Evolutionary conservation across 768 basidiomycete species (phyloP), one percentile per base, ranked within the genome.

Genomic region (Tricholoma bakamatsutake): DNA sequence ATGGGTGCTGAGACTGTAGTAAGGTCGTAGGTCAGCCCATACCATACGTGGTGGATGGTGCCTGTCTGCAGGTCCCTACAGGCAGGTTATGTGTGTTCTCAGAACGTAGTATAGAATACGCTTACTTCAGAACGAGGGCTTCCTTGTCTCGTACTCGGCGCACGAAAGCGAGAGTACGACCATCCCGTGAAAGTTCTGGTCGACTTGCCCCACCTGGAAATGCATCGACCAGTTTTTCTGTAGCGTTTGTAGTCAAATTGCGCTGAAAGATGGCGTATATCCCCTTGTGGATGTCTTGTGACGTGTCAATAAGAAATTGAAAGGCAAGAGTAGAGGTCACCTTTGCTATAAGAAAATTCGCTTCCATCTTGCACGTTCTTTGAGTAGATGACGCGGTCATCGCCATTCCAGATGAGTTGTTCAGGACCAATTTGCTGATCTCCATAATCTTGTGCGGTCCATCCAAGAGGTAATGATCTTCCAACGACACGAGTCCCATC

Each of bases 361-460:
- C 71, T 76, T 7, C 66, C 63, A 61, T 89, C 85, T 4, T 58
- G 64, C 6, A 84, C 76, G 62, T 90, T 89, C 71, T 83, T 84
- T 5, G 87, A 73, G 63, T 79, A 89, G 13, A 89, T 82, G 9
- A 89, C 61, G 15, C 73, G 69, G 57, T 87, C 85, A 24, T 76
- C 68, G 6, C 78, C 77, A 28, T 67, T 66, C 85, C 85, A 89
- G 46, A 87, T 74, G 57, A 83, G 71, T 61, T 88, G 88, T 58
- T 89, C 87, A 1, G 84, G 82, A 1, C 87, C 88, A 56, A 90
- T 83, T 65, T 89, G 88, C 59, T 86, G 85, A 28, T 85, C 76
- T 9, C 74, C 77, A 60, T 89, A 89, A 34, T 83, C 66, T 9
- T 80, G 73, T 18, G 77, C 64, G 27, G 73, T 72, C 87, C 87